Evolutionary conservation across 768 basidiomycete genomes (phyloP), one percentile per base, ranked within the genome.

Genomic region (Collybia sp.): DNA sequence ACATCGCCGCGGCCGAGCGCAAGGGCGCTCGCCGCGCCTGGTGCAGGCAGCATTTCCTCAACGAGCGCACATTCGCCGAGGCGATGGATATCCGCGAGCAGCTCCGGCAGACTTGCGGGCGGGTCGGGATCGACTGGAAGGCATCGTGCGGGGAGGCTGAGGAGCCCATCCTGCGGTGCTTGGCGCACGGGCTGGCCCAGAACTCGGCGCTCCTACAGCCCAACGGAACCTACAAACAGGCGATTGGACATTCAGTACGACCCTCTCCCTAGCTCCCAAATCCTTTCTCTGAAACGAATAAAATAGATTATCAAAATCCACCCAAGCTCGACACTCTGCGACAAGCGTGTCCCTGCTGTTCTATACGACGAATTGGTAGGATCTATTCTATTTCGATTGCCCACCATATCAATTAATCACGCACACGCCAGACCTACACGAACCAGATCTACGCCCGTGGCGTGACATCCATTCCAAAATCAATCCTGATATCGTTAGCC

Each of bases 281-380:
- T 41, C 6, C 44, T 19, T n/a, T n/a, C 37, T 42, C 34, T 18
- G 12, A 30, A 43, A 17, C 39, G 35, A 6, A 10, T n/a, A 37
- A 10, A 37, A 16, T 52, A 74, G 90, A 63, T 77, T 17, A 75
- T 98, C 47, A 95, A 94, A 62, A 88, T 99, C 16, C 93, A 98
- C 58, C 96, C 95, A 0, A 79, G 87, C 25, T 97, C 94, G 25
- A 75, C 80, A 2, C 59, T 98, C 55, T 79, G 77, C 54, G 84
- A 87, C 53, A 91, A 88, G 58, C 90, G 88, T 60, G 79, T 83
- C 0, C 83, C 83, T 0, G 91, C 86, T 5, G 92, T 99, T 51
- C 76, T 99, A 32, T 99, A 89, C 60, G 87, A 95, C 61, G 96
- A 99, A 59, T 67, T 99, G 59, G 95, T 96, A 50, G 58, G 85